Evolutionary conservation across 2,329 filamentous ascomycete species (phyloP).

Genomic region (Pseudogymnoascus sp.): DNA sequence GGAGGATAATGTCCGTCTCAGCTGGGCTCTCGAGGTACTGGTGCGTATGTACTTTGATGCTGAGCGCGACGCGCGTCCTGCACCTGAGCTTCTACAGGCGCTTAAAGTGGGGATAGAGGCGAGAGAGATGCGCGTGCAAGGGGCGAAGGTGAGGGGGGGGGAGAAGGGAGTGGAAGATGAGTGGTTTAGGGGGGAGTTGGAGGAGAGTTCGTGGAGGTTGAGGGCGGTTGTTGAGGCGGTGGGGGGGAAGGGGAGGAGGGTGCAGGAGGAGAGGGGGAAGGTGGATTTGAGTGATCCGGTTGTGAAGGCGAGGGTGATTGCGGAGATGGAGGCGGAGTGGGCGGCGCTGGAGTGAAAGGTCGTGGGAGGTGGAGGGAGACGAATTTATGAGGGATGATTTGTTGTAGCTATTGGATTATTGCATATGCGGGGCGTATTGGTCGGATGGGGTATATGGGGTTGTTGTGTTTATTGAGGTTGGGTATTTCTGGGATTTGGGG

Average conservation of each 20-base stretch:
- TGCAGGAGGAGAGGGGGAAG: constrained; percentile 19
- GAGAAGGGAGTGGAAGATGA: neutral
- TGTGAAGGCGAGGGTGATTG: neutral
- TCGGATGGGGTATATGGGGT: neutral
- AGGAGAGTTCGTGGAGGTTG: neutral
- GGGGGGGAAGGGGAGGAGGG: constrained; percentile 36
- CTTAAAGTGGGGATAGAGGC: constrained; percentile 45
- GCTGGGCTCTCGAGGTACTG: constrained; percentile 45
- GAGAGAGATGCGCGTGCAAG: constrained; percentile 29
- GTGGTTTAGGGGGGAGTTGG: neutral
- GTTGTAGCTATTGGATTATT: neutral
- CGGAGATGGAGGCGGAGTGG: neutral
- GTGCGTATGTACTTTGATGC: constrained; percentile 37
- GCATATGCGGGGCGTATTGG: neutral
- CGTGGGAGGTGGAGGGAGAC: neutral
- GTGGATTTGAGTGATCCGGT: constrained; percentile 13
- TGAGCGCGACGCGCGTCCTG: constrained; percentile 19
- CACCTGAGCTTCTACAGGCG: constrained; percentile 32
- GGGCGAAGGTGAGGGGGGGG: neutral
- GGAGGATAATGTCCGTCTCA: constrained; percentile 50
- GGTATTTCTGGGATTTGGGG: neutral
- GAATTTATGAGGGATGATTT: neutral
- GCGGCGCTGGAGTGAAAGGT: neutral
- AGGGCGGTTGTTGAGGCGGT: constrained; percentile 29
- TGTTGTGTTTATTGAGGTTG: too few relatives aligned